Evolutionary conservation across 2,329 filamentous ascomycete genomes (phyloP), one percentile per base, ranked within the genome.

Genomic region (Aspergillus pseudotamarii): DNA sequence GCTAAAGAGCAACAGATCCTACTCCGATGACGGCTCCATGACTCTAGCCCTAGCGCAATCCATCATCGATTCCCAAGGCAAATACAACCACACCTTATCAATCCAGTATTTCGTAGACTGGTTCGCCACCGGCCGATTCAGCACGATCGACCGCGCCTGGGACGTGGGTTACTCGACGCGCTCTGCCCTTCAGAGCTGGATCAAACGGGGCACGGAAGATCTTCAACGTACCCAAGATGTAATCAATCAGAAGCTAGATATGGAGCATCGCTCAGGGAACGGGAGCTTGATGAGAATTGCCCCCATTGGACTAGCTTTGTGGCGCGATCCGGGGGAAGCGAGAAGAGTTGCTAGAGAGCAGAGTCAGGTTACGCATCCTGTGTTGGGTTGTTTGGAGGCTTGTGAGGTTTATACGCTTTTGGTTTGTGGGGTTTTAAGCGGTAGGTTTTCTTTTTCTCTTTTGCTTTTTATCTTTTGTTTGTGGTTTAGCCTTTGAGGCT

Each of bases 21-120:
- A 78, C 69, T 81, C 79, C 4, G 80, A 81, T 66, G 80, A 82
- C 62, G 81, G 78, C 1, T 76, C 78, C 14, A 79, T 81, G 77
- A 78, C 80, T 5, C 70, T 82, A 12, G 81, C 79, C 55, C 75
- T 82, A 6, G 76, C 78, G 2, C 69, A 76, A 50, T 78, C 79
- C 23, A 69, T 82, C 16, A 73, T 77, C 58, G 72, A 77, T 36
- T 70, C 63, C 9, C 63, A 68, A 1, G 74, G 73, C 30, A 60
- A 65, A 10, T 76, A 77, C 59, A 66, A 73, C 54, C 71, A 76
- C 14, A 65, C 67, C 9, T 61, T 72, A 3, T 72, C 77, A 12
- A 73, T 79, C 45, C 61, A 69, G 30, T 74, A 77, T 56, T 82
- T 78, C 59, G 64, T 80, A 6, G 66, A 71, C 6, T 82, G 80